Conservation (phyloP, 2,329 filamentous ascomycete genomes). For the Colletotrichum limetticola region DNA sequence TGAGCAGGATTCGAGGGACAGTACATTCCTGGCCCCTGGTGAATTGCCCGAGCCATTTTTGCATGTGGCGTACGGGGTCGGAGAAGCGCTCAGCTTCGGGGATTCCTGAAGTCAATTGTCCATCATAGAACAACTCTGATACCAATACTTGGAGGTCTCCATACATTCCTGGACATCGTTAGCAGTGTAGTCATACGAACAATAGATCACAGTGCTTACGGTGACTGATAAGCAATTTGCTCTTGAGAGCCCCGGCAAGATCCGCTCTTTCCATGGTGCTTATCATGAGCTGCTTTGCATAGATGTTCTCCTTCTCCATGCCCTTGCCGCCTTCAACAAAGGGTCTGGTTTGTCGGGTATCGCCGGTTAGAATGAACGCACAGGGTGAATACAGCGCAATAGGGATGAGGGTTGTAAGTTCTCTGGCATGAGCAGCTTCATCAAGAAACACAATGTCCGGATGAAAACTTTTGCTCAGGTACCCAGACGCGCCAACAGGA, state of each 20-base stretch:
- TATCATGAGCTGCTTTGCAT: slow-evolving; percentile 36
- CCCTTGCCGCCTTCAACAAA: slow-evolving; percentile 46
- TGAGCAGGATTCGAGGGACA: slow-evolving; percentile 51
- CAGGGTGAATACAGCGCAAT: slow-evolving; percentile 54
- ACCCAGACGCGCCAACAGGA: slow-evolving; percentile 50
- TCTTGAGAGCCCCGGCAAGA: slow-evolving; percentile 44
- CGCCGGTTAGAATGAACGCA: slow-evolving; percentile 58
- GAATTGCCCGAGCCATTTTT: slow-evolving; percentile 43
- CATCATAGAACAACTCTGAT: slow-evolving; percentile 54
- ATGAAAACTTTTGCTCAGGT: slow-evolving; percentile 67
- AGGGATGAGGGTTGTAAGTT: slow-evolving; percentile 57
- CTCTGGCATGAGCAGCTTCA: slow-evolving; percentile 64
- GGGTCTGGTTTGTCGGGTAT: slow-evolving; percentile 56
- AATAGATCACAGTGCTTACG: slow-evolving; percentile 32
- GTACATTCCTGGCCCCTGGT: slow-evolving; percentile 34
- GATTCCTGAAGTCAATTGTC: slow-evolving; percentile 48
- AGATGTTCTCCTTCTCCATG: slow-evolving; percentile 1
- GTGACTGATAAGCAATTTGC: slow-evolving; percentile 49
- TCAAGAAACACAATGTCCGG: slow-evolving; percentile 90
- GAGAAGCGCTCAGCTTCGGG: slow-evolving; percentile 42
- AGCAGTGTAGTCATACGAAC: not conserved
- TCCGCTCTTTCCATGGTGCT: slow-evolving; percentile 53
- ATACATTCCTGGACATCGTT: slow-evolving; percentile 36
- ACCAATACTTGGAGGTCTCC: slow-evolving; percentile 53
- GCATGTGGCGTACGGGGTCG: slow-evolving; percentile 41